Evolutionary conservation across 1,139 yeast genomes (phyloP), one percentile per base, ranked within the genome.

Genomic region (Scheffersomyces parashehatae): DNA sequence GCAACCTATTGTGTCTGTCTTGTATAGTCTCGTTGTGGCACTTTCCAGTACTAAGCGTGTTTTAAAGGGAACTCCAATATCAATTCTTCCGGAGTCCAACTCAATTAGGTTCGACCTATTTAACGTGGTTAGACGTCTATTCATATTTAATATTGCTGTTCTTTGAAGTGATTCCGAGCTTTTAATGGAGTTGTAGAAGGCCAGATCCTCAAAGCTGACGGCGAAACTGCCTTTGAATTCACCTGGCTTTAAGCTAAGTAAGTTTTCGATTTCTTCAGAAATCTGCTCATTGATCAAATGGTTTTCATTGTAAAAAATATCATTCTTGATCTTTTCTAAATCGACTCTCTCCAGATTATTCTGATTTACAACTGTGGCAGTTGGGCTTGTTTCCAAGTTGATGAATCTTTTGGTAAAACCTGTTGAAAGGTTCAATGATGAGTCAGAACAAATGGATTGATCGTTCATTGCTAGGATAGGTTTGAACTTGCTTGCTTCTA

Each of bases 1-100:
- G 62, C 95, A 85, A 0, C 98, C 98, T 50, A 91, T 74, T 2
- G 79, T 72, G 61, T 90, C 97, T 16, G 74, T 62, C 38, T 55
- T 65, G 48, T 55, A 58, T 1, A 55, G 38, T 37, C 59, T 58
- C 34, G 54, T 58, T 3, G 43, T 41, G 1, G 46, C 37, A n/a
- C 38, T 47, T 33, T 45, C 57, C 24, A 40, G 38, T 3, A 46
- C 37, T 12, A 52, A 32, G 16, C 47, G 45, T 9, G 73, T 67
- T 32, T 65, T 60, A 47, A 73, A 67, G 3, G 73, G 66, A 3
- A 71, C 60, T 7, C 72, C 77, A 9, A 73, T 58, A 43, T 70
- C 71, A 3, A 69, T 51, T 43, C 62, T 68, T 3, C 75, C 74
- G 6, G 60, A 48, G 39, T 67, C 73, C 20, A 53, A 45, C 11